Base-by-base conservation (phyloP, 768 basidiomycete species). In the Daedaleopsis sinensis region DNA sequence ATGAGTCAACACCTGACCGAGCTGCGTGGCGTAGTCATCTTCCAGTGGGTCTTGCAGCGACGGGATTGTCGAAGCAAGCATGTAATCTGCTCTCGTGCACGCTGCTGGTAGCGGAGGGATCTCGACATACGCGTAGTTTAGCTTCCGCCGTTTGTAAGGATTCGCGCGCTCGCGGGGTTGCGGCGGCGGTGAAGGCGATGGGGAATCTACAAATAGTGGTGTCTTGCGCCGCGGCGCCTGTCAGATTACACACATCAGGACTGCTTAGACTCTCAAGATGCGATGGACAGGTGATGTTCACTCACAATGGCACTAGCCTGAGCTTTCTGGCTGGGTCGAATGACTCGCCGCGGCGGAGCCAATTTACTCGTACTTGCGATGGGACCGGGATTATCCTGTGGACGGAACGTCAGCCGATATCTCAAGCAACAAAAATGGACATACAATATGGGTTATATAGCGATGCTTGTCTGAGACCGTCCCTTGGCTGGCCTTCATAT, bases 361-460 rank as follows among this genome's bases (percentile, higher is more conserved):
- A 42, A 10, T 42, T 13, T 18, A 18, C 39, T 42, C 18, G 39
- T 42, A 10, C 39, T 42, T 2, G 39, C 39, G 18, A 13, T 42
- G 39, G 11, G 39, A 18, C 39, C 39, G 39, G 39, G 39, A 10
- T 42, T 10, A 42, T 5, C 13, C 13, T 18, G 3, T 11, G 39
- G 39, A 12, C 18, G 11, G 46, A 10, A 21, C 9, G 10, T 24
- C 8, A 24, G 36, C 15, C 23, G 47, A 21, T 19, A 42, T 19
- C 19, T 15, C n/a, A 13, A 1, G 23, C 32, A 12, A 6, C n/a
- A 18, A 42, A 42, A 3, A 42, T 23, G 16, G n/a, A 60, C 59
- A 6, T 19, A 61, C 59, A 38, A 54, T 48, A 4, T 37, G 60
- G 11, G 60, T 52, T 11, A 61, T 49, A 37, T 61, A 47, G 43